phyloP scores from a whole-genome alignment of 1,284 basidiomycete species.

The Termitomyces sp. region DNA sequence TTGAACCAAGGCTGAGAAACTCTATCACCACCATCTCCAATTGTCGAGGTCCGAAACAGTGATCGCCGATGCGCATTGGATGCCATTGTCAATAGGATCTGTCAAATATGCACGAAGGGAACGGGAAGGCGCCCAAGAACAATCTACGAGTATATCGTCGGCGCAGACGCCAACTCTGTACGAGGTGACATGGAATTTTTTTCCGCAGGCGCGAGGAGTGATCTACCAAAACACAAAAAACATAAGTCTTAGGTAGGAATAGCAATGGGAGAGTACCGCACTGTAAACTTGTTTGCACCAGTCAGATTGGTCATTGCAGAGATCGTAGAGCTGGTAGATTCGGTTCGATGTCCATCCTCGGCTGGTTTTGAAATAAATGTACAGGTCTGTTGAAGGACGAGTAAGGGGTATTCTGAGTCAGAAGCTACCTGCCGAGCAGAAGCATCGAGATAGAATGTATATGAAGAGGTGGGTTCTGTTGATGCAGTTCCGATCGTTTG shows the following conservation, averaged over 20 bases:
- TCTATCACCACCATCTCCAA: constrained; percentile 18
- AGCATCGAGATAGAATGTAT: constrained; percentile 12
- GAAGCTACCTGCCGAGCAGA: constrained; percentile 4
- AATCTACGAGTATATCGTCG: constrained; percentile 6
- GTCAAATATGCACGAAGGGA: constrained; percentile 13
- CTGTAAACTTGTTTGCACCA: constrained; percentile 9
- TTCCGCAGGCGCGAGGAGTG: constrained; percentile 8
- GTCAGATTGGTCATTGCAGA: constrained; percentile 4
- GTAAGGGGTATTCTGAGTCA: not conserved
- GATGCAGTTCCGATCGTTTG: constrained; percentile 16
- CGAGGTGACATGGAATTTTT: constrained; percentile 7
- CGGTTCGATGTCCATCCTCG: not conserved
- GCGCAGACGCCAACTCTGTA: constrained; percentile 14
- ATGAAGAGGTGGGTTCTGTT: constrained; percentile 10
- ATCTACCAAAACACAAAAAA: constrained; percentile 9
- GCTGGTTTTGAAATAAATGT: constrained; percentile 3
- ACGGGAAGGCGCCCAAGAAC: constrained; percentile 10
- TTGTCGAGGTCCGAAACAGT: constrained; percentile 14
- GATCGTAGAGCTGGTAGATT: not conserved
- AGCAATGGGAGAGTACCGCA: not conserved
- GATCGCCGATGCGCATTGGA: constrained; percentile 13
- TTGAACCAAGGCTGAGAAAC: too few relatives aligned
- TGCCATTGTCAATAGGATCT: constrained; percentile 9
- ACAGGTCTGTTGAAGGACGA: constrained; percentile 15
- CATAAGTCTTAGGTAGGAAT: too few relatives aligned